Conservation (phyloP, 768 basidiomycete genomes). For the Lentinus tigrinus region DNA sequence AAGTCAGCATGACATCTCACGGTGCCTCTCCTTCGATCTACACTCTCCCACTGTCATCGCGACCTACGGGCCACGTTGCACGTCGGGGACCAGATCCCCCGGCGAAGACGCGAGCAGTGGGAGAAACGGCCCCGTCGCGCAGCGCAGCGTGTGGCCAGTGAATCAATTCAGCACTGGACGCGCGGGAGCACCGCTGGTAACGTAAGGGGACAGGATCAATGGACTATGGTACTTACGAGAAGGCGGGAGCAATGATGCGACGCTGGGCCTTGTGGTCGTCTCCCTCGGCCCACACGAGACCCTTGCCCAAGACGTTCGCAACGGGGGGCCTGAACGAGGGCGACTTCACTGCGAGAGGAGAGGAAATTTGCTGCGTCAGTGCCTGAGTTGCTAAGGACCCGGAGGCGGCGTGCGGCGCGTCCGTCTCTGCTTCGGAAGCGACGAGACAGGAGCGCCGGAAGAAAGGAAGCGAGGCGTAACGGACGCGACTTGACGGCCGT, state of each 20-base stretch:
- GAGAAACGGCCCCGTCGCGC: background rate
- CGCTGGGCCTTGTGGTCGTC: constrained; percentile 31
- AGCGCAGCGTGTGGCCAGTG: background rate
- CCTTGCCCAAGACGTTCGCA: constrained; percentile 29
- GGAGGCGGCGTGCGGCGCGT: too few species aligned
- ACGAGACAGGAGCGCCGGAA: too few species aligned
- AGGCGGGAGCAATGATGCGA: constrained; percentile 33
- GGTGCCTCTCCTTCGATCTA: background rate
- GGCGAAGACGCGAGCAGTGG: background rate
- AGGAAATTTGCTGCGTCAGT: background rate
- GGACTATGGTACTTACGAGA: constrained; percentile 30
- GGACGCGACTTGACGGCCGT: too few species aligned
- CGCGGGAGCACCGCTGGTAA: background rate
- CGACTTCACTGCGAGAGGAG: constrained; percentile 23
- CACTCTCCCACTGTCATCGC: background rate
- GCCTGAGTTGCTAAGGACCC: background rate
- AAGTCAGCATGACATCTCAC: constrained; percentile 4
- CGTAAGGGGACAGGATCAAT: background rate
- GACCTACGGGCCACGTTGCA: background rate
- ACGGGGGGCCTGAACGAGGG: constrained; percentile 25
- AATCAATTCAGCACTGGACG: background rate
- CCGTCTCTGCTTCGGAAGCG: too few species aligned
- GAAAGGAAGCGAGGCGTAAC: too few species aligned
- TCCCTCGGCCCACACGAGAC: constrained; percentile 33
- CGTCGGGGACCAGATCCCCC: background rate